phyloP scores from a whole-genome alignment of 306 rosid species.

The Quercus rubra region DNA sequence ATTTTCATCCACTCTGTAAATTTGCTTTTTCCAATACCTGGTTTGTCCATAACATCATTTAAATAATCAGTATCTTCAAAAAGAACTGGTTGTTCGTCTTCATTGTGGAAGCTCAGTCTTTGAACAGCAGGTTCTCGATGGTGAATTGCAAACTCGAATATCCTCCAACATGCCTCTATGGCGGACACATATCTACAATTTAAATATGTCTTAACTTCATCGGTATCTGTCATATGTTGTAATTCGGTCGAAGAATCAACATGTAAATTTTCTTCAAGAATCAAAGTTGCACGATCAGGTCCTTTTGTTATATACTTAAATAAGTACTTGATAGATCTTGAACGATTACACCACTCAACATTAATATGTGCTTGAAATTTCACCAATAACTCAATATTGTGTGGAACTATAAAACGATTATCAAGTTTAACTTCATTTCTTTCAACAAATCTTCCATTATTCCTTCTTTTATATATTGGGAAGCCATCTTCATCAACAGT shows the following conservation, averaged over 20 bases:
- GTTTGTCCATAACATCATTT: too few species aligned
- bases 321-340: not conserved
- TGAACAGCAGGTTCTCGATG: too few species aligned
- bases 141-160: too few species aligned
- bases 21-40: too few species aligned
- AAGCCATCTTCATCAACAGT: not conserved
- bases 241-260: not conserved
- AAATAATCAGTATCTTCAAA: too few species aligned
- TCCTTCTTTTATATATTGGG: too few species aligned
- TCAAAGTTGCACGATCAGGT: not conserved
- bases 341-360: not conserved
- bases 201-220: not conserved
- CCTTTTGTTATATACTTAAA: not conserved
- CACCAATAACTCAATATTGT: not conserved
- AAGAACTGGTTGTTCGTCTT: too few species aligned
- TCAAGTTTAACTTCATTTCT: not conserved
- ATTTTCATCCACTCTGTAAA: too few species aligned
- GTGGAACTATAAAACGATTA: not conserved
- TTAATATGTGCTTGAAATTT: not conserved
- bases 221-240: not conserved
- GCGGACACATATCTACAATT: not conserved
- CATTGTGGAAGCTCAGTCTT: too few species aligned
- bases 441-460: not conserved
- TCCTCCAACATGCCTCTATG: too few species aligned
- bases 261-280: not conserved